A percentile compares a stretch with the other conserved stretches of the same genome.
phyloP scores from a whole-genome alignment of 2,329 filamentous ascomycete species.

The Didymella exigua region DNA sequence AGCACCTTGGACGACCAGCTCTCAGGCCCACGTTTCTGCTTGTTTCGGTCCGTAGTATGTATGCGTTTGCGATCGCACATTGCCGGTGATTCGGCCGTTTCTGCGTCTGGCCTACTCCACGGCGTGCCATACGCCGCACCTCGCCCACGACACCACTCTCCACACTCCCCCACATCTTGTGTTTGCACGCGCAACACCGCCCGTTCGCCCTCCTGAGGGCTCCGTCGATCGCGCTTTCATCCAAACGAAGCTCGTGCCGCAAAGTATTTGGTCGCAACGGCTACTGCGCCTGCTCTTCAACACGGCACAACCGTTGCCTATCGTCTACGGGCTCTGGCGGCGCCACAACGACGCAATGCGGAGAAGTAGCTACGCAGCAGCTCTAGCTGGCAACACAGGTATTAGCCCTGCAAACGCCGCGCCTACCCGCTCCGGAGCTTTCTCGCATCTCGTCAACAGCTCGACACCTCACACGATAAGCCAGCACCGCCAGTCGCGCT shows the following conservation, averaged over 20 bases:
- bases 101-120: constrained; percentile 23
- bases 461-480: constrained; percentile 28
- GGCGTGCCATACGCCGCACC: constrained; percentile 17
- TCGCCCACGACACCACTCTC: constrained; percentile 10
- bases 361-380: constrained; percentile 59
- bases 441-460: constrained; percentile 63
- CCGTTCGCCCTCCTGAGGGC: constrained; percentile 3
- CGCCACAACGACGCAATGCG: constrained; percentile 21
- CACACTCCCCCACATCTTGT: constrained; percentile 23
- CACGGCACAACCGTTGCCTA: neutral
- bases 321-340: constrained; percentile 2
- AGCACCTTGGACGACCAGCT: constrained; percentile 5
- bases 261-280: neutral
- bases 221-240: neutral
- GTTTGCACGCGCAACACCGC: constrained; percentile 15
- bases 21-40: constrained; percentile 9
- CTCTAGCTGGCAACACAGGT: constrained; percentile 58
- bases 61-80: constrained; percentile 32
- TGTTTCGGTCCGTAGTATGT: constrained; percentile 32
- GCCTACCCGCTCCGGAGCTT: constrained; percentile 50
- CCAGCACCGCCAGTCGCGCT: constrained; percentile 45
- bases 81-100: constrained; percentile 37
- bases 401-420: constrained; percentile 41
- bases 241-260: neutral
- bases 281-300: neutral